phyloP scores from a whole-genome alignment of 2,329 filamentous ascomycete species.

The Ophiostoma angusticollis region DNA sequence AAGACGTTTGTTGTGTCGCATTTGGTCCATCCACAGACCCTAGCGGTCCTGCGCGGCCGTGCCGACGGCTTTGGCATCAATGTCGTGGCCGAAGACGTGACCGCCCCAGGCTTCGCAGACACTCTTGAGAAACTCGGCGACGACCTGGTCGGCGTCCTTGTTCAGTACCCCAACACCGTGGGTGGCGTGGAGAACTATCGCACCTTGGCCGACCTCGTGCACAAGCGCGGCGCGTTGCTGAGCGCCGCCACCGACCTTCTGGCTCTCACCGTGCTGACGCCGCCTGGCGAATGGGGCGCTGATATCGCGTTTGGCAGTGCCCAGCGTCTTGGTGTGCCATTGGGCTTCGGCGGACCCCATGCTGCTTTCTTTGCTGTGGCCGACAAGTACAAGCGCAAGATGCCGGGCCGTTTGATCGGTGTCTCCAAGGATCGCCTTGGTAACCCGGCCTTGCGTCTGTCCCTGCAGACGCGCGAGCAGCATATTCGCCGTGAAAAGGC shows the following conservation, averaged over 20 bases:
- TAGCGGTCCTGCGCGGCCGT: constrained; percentile 70
- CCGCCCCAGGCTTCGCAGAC: constrained; percentile 46
- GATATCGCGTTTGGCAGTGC: constrained; percentile 91
- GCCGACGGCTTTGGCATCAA: constrained; percentile 86
- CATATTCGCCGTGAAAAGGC: constrained; percentile 94
- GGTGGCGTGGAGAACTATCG: constrained; percentile 69
- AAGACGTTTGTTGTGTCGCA: constrained; percentile 80
- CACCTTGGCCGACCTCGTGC: constrained; percentile 60
- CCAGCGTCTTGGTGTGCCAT: constrained; percentile 81
- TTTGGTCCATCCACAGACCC: constrained; percentile 72
- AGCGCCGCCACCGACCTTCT: constrained; percentile 83
- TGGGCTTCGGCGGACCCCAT: constrained; percentile 89
- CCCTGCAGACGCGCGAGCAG: constrained; percentile 87
- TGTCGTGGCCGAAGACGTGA: constrained; percentile 59
- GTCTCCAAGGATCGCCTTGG: constrained; percentile 84
- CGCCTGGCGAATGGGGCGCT: constrained; percentile 86
- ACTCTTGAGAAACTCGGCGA: constrained; percentile 62
- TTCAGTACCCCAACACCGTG: constrained; percentile 89
- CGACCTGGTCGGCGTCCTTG: constrained; percentile 75
- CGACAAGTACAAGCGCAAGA: constrained; percentile 88
- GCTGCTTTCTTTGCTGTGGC: constrained; percentile 90
- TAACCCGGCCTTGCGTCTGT: constrained; percentile 66
- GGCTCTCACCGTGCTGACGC: constrained; percentile 73
- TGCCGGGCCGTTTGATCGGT: constrained; percentile 80
- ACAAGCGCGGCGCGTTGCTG: constrained; percentile 65